Evolutionary conservation across 2,329 filamentous ascomycete genomes (phyloP).

Genomic region (Ophiostoma tasmaniense): DNA sequence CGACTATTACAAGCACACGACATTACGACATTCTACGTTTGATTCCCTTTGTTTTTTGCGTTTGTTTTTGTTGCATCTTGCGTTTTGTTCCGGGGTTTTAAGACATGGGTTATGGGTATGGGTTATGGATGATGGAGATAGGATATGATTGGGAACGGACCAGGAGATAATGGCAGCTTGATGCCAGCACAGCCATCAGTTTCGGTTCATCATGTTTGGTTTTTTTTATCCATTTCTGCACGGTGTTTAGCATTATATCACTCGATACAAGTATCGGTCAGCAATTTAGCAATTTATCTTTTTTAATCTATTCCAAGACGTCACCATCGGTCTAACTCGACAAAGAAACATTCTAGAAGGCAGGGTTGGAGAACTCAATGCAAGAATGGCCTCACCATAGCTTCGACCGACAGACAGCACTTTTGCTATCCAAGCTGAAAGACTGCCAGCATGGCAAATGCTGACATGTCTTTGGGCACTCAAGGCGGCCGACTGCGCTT

Average conservation of each 20-base stretch:
- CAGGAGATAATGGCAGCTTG: not conserved
- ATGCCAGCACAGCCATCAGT: not conserved
- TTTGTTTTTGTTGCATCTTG: not conserved
- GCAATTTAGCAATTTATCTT: not conserved
- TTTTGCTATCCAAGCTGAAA: not conserved
- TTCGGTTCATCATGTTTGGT: not conserved
- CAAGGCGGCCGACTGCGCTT: not conserved
- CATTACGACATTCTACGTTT: not conserved
- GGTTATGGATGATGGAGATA: too few relatives aligned
- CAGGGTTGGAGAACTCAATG: not conserved
- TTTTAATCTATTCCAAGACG: not conserved
- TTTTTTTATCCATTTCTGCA: not conserved
- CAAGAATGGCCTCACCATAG: not conserved
- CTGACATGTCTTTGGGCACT: not conserved
- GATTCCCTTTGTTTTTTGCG: not conserved
- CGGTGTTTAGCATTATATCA: not conserved
- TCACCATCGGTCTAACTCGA: not conserved
- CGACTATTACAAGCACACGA: not conserved
- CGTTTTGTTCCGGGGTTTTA: not conserved
- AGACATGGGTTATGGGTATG: not conserved
- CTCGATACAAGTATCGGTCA: not conserved
- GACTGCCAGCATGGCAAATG: not conserved
- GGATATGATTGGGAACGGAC: not conserved
- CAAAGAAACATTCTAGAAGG: not conserved
- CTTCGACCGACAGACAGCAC: not conserved